Base-by-base conservation (phyloP, 2,329 filamentous ascomycete species). In the Pyricularia sp. region DNA sequence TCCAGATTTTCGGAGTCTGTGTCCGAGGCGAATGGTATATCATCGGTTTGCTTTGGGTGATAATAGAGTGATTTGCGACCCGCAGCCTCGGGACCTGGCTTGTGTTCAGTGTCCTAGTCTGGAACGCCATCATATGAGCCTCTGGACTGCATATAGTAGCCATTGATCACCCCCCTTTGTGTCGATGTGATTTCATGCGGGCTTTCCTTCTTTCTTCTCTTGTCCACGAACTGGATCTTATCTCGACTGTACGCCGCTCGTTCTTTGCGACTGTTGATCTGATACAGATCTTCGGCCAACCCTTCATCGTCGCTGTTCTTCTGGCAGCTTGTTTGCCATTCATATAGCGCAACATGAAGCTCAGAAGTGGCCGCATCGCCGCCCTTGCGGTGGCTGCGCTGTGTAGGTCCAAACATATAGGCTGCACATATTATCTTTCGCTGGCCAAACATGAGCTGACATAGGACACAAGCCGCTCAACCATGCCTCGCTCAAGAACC, bases 401-500 rank as follows among this genome's bases (percentile, higher is more conserved):
- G 9, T 65, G 66, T 66, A 61, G 62, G 66, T 62, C 24, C 19
- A 31, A n/a, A 10, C 16, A 26, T 19, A 26, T 5, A 30, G 6
- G 19, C 6, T 49, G 5, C 10, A 26, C 10, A 19, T 22, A 3
- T 9, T 24, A 9, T 31, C 24, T n/a, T n/a, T 40, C 26, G n/a
- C 28, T 57, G n/a, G 6, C 19, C 28, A 22, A 33, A n/a, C 26
- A 28, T 16, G 22, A 26, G 35, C 61, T 62, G 24, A 62, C 61
- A 30, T 19, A 28, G 35, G 3, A 12, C 4, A 13, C 26, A 19
- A 62, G 64, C 49, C 57, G 28, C 64, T 16, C 62, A 28, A 44
- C 59, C 63, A 59, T 65, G 64, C 28, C n/a, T 62, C 1, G 66
- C 65, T 7, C 67, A 68, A 60, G 65, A 62, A 5, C 40, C 59